These are phyloP conservation scores for Lactarius trivialis DNA, from an alignment of 768 basidiomycete species.

Conservation along the genomic window DNA sequence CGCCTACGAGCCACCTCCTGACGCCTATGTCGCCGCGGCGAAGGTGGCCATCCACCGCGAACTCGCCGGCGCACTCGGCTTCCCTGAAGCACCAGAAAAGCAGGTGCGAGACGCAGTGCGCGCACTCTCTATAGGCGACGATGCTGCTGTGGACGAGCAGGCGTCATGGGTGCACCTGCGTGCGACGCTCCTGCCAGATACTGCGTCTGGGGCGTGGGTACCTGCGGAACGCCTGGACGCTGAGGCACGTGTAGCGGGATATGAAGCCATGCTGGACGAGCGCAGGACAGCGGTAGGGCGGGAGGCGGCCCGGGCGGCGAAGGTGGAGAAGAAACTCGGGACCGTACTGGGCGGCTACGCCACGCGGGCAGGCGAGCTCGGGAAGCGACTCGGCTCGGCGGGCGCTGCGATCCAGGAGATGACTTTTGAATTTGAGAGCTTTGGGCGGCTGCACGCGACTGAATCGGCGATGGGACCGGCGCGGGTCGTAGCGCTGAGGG, in stretches of 20 bases:
- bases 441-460: constrained; percentile 60
- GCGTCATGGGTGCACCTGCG: constrained; percentile 70
- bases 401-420: constrained; percentile 66
- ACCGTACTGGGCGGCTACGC: constrained; percentile 90
- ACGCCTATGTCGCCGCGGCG: constrained; percentile 66
- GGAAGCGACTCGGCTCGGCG: constrained; percentile 54
- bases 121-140: constrained; percentile 43
- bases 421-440: constrained; percentile 72
- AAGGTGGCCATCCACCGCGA: constrained; percentile 70
- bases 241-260: constrained; percentile 59
- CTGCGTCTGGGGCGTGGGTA: constrained; percentile 54
- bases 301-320: constrained; percentile 74
- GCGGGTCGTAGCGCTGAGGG: constrained; percentile 69
- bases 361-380: constrained; percentile 58
- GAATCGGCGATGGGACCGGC: constrained; percentile 75
- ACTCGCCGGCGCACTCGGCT: constrained; percentile 72
- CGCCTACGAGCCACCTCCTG: constrained; percentile 65
- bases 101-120: constrained; percentile 75
- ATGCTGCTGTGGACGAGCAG: constrained; percentile 53
- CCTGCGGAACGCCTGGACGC: constrained; percentile 51
- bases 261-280: constrained; percentile 51
- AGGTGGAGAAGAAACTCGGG: constrained; percentile 85
- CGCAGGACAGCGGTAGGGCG: constrained; percentile 66
- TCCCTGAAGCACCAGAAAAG: constrained; percentile 73
- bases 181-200: constrained; percentile 57